phyloP scores from a whole-genome alignment of 1,284 basidiomycete species.

The Farysia itapuensis region DNA sequence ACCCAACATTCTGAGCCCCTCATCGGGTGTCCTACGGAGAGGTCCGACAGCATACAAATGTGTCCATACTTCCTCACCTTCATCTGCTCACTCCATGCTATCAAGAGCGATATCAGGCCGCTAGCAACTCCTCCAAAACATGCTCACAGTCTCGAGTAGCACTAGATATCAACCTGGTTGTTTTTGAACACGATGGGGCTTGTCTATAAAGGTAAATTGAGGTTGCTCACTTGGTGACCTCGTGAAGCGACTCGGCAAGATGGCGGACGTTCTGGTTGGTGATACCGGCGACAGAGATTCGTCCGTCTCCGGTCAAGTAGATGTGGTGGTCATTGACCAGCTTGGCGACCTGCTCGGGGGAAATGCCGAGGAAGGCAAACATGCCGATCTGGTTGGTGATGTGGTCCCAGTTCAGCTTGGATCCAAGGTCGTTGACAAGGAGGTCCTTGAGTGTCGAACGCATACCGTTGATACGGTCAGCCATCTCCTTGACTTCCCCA shows the following conservation, averaged over 20 bases:
- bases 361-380: slow-evolving; percentile 58
- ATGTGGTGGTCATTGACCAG: slow-evolving; percentile 59
- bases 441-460: slow-evolving; percentile 55
- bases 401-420: slow-evolving; percentile 61
- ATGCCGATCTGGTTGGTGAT: slow-evolving; percentile 61
- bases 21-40: no score
- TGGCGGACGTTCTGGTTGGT: no score
- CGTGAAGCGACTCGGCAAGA: slow-evolving; percentile 56
- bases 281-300: slow-evolving; percentile 60
- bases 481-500: slow-evolving; percentile 60
- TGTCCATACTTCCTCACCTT: no score
- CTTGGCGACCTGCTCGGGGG: slow-evolving; percentile 59
- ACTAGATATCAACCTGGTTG: no score
- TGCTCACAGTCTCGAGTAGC: no score
- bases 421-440: slow-evolving; percentile 56
- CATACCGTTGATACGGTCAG: slow-evolving; percentile 61
- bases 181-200: no score
- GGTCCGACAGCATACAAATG: no score
- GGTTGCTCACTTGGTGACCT: slow-evolving; percentile 43
- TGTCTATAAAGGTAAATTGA: no score
- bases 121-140: no score
- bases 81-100: no score
- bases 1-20: no score
- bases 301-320: slow-evolving; percentile 60
- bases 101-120: no score